Evolutionary conservation across 305 asterid species (phyloP), one percentile per base, ranked within the genome.

Genomic region (Rubia tinctorum): DNA sequence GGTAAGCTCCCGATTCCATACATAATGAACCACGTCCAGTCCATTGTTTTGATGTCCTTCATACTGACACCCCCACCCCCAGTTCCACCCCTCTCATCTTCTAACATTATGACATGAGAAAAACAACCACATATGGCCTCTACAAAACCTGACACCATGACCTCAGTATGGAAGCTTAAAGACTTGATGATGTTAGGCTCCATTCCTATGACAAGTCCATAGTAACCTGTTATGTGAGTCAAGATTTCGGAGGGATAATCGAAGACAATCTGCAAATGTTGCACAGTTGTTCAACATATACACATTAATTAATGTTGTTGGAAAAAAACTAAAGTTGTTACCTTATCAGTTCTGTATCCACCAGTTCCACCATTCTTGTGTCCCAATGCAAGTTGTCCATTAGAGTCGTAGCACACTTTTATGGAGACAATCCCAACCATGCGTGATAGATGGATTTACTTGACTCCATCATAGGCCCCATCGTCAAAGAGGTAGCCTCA

Each of bases 401-500:
- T 83, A 25, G 76, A 75, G 12, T 85, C 95, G 73, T 93, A 90
- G 71, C 91, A 87, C 55, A 83, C 95, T 81, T 87, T 77, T 43
- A 93, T 66, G 8, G 90, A 78, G 72, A 80, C 88, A 34, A 93
- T 74, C 65, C 89, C 89, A 14, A 91, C 85, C 49, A 82, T 91
- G 10, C 93, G 88, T 1, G 87, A 84, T 22, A 93, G 40, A 53
- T 84, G 83, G 2, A 93, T 87, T 69, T 87, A 90, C 71, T 84
- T 80, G 63, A 89, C 79, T 30, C 96, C 98, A 73, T 88, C 92
- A 64, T 91, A 86, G 7, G 86, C 78, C 78, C 98, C 97, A 66
- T 93, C 96, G 44, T 89, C 93, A 67, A 93, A 93, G 61, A 73
- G 63, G 78, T 76, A 82, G 34, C 98, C 98, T 3, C 96, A 96